A percentile compares a stretch with the other conserved stretches of the same genome.
phyloP scores from a whole-genome alignment of 306 rosid genomes.

The Acacia confusa region DNA sequence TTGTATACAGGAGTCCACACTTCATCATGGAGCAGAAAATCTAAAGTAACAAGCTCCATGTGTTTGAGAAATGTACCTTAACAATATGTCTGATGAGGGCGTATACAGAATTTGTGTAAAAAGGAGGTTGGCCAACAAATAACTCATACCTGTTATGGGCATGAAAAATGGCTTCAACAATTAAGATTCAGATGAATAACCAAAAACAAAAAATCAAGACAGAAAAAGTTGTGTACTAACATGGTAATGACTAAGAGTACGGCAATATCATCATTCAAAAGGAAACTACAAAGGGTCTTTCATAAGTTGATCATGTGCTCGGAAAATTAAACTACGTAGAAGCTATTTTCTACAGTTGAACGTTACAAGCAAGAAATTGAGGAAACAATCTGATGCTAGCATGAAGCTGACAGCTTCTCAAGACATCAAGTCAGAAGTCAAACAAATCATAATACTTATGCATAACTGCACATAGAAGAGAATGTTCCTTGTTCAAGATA shows the following conservation, averaged over 20 bases:
- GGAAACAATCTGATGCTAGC: conserved; percentile 3
- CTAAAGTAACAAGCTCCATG: conserved; percentile 14
- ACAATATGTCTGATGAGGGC: conserved; percentile 94
- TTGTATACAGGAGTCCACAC: conserved; percentile 23
- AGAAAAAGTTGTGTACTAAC: conserved; percentile 8
- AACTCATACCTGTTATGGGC: conserved; percentile 80
- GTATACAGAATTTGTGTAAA: conserved; percentile 94
- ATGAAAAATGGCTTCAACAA: conserved; percentile 34
- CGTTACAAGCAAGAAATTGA: conserved; percentile 27
- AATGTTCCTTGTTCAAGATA: conserved; percentile 25
- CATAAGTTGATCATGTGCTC: not conserved
- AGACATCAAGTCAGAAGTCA: conserved; percentile 13
- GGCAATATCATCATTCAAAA: conserved; percentile 20
- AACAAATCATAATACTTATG: conserved; percentile 15
- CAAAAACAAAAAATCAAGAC: conserved; percentile 14
- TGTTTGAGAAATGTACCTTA: conserved; percentile 57
- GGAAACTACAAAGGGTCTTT: conserved; percentile 13
- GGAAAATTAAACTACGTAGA: not conserved
- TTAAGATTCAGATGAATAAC: conserved; percentile 32
- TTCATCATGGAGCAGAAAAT: conserved; percentile 2
- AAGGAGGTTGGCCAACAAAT: conserved; percentile 98
- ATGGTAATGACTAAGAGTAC: conserved; percentile 26
- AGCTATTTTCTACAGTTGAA: not conserved
- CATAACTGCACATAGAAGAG: conserved; percentile 29
- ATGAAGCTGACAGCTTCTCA: not conserved